phyloP scores from a whole-genome alignment of 768 basidiomycete species.

The Termitomyces sp. region DNA sequence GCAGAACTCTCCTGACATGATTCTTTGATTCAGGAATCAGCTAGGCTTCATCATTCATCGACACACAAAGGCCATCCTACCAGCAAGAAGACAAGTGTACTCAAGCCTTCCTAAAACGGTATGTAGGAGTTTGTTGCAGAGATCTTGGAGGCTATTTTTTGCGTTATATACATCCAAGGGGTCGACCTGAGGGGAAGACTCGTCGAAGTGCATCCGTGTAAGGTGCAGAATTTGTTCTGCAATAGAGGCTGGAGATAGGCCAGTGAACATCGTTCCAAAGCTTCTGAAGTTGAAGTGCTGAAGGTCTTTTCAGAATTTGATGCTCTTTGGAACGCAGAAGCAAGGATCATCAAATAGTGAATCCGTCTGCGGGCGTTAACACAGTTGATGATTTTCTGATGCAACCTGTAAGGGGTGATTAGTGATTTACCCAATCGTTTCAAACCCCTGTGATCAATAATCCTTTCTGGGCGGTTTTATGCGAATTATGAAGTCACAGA shows the following conservation, averaged over 20 bases:
- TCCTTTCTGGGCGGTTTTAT: no score
- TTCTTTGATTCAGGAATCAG: background rate
- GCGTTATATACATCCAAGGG: background rate
- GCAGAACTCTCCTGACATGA: background rate
- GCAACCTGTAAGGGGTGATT: no score
- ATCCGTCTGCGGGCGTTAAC: no score
- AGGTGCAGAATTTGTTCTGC: background rate
- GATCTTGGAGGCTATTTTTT: background rate
- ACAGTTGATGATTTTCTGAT: no score
- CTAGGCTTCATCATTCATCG: background rate
- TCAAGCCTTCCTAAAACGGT: background rate
- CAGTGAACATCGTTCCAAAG: background rate
- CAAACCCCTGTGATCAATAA: no score
- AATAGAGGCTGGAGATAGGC: background rate
- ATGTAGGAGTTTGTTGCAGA: background rate
- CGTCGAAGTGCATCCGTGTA: background rate
- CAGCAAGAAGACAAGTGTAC: background rate
- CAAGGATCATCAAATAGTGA: no score
- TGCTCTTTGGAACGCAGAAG: no score
- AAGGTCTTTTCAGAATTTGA: no score
- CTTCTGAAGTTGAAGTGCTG: no score
- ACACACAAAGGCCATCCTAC: background rate
- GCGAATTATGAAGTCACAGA: no score
- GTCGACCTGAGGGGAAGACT: background rate
- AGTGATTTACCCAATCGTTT: no score